Base-by-base conservation (phyloP, 2,329 filamentous ascomycete species). In the Lomentospora prolificans region DNA sequence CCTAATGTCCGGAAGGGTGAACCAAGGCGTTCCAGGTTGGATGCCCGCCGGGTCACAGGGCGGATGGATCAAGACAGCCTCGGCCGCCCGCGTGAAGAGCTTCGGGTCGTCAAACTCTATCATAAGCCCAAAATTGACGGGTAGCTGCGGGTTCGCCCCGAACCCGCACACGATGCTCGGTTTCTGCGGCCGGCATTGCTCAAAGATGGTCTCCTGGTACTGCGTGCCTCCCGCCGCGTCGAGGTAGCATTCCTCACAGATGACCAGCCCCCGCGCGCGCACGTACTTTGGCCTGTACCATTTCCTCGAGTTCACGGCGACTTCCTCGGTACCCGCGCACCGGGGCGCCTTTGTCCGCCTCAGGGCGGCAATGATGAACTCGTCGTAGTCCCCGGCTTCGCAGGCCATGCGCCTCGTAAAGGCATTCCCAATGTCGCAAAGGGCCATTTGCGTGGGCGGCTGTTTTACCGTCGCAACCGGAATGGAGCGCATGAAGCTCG, bases 111-210 rank as follows among this genome's bases (percentile, higher is more conserved):
- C 27, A 17, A 55, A 55, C 53, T 55, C 53, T 17, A 50, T 48
- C 53, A 55, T 55, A 9, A 55, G 53, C n/a, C 53, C 53, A 55
- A 55, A 55, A 9, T 55, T 55, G 9, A 55, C 53, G 31, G 53
- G 27, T 17, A 55, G 17, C n/a, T n/a, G 22, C 12, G 53, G 53
- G 19, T 50, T 48, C n/a, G 28, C 30, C 6, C 53, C 53, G 53
- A 55, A 55, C 10, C 41, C 53, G 19, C 53, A 55, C 39, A 24
- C 41, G 8, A 55, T n/a, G 17, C 22, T 10, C 17, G 22, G 17
- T 12, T 25, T 22, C 44, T 22, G 44, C 6, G 44, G 44, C 17
- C 44, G 44, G 22, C 44, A 48, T 19, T 36, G 36, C 41, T 55
- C 53, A n/a, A 55, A 55, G 17, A 55, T 44, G 14, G 53, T 55